Conservation (phyloP, 495 filamentous ascomycete genomes). For the Penicillium angulare region DNA sequence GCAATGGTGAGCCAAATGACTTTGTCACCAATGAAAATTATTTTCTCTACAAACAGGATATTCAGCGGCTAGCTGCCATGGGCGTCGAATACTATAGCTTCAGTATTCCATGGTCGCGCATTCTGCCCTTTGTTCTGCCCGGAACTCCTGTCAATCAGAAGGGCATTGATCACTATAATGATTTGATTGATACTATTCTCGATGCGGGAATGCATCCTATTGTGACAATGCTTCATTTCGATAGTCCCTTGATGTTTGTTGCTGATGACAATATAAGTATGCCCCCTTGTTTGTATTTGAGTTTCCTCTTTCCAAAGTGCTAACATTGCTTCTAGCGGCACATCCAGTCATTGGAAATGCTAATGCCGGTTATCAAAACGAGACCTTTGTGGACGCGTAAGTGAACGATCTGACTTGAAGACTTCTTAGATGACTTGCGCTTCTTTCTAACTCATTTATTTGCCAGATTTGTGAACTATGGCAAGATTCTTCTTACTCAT, state of each 20-base stretch:
- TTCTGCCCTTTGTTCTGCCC: slow-evolving; percentile 41
- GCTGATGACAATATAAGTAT: slow-evolving; percentile 21
- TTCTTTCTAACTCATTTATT: neutral
- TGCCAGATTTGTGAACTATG: slow-evolving; percentile 33
- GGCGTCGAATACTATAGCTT: slow-evolving; percentile 50
- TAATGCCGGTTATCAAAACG: slow-evolving; percentile 36
- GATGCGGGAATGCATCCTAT: slow-evolving; percentile 41
- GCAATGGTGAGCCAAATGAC: slow-evolving; percentile 21
- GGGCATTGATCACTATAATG: slow-evolving; percentile 45
- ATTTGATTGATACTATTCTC: slow-evolving; percentile 42
- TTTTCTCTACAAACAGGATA: slow-evolving; percentile 53
- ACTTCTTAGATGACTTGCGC: neutral
- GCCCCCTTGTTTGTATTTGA: neutral
- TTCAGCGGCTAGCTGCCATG: slow-evolving; percentile 45
- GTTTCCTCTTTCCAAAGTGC: neutral
- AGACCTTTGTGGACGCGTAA: slow-evolving; percentile 31
- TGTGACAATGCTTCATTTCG: slow-evolving; percentile 44
- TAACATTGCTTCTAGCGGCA: slow-evolving; percentile 4
- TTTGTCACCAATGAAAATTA: slow-evolving; percentile 49
- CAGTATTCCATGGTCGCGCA: slow-evolving; percentile 44
- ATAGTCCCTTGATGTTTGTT: slow-evolving; percentile 34
- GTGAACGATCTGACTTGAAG: neutral
- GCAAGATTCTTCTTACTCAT: slow-evolving; percentile 38
- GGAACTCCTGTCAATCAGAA: slow-evolving; percentile 44
- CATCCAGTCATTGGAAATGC: slow-evolving; percentile 28